Conservation (phyloP, 257 asterid species). For the Capsicum pubescens region DNA sequence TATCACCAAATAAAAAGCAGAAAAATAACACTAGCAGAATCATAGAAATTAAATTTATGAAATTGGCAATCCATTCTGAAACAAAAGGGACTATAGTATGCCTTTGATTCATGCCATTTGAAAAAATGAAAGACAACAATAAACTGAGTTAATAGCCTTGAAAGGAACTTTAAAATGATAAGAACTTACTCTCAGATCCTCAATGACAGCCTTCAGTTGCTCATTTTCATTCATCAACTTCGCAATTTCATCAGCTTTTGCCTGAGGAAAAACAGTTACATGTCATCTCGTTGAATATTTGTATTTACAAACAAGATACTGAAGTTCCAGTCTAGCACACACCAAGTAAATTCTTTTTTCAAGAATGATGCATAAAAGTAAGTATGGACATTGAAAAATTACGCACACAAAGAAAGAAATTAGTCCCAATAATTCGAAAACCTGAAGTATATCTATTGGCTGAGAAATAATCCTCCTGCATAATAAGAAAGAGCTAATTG, state of each 20-base stretch:
- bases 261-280: conserved; percentile 52
- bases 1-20: conserved; percentile 3
- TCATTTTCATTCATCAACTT: conserved; percentile 92
- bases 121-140: background rate
- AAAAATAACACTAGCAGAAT: background rate
- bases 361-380: background rate
- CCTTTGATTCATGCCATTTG: background rate
- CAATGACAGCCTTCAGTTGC: conserved; percentile 70
- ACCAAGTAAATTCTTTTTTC: background rate
- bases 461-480: conserved; percentile 1
- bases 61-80: background rate
- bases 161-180: conserved; percentile 16
- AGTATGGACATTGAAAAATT: conserved; percentile 1
- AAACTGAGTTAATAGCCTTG: conserved; percentile 5
- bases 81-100: background rate
- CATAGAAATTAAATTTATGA: background rate
- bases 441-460: background rate
- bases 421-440: conserved; percentile 6
- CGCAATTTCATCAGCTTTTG: conserved; percentile 95
- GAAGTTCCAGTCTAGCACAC: no score
- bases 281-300: conserved; percentile 31
- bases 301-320: background rate
- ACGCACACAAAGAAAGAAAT: background rate
- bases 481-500: background rate
- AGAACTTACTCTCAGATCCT: conserved; percentile 70